These are phyloP conservation scores for Cutaneotrichosporon sp. DNA, from an alignment of 1,284 basidiomycete species.

Conservation along the genomic window DNA sequence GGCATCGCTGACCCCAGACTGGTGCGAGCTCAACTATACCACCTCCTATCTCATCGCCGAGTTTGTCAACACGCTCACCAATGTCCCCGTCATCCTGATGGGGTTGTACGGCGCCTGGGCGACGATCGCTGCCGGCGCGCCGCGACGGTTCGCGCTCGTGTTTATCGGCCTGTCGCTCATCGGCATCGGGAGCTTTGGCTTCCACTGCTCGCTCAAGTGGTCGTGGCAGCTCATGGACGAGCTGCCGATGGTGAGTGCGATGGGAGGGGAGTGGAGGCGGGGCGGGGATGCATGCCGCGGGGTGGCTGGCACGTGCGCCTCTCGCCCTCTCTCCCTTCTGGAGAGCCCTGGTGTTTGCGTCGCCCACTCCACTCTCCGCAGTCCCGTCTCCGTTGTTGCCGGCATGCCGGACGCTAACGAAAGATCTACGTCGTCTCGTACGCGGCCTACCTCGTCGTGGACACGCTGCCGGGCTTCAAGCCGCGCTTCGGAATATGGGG, in stretches of 20 bases:
- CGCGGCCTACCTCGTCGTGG: slow-evolving; percentile 45
- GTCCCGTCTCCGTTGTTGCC: too few relatives aligned
- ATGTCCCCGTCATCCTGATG: slow-evolving; percentile 54
- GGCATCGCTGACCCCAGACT: slow-evolving; percentile 9
- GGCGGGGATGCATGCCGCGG: not conserved
- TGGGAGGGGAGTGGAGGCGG: not conserved
- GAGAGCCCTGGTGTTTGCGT: not conserved
- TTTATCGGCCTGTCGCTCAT: slow-evolving; percentile 50
- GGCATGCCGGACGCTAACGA: not conserved
- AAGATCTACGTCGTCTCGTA: slow-evolving; percentile 52
- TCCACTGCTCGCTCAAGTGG: slow-evolving; percentile 52
- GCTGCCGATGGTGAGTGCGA: slow-evolving; percentile 51
- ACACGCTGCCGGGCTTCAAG: slow-evolving; percentile 43
- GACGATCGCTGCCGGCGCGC: slow-evolving; percentile 31
- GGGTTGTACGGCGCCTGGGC: slow-evolving; percentile 51
- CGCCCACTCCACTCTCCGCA: not conserved
- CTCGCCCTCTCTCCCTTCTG: not conserved
- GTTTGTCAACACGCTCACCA: slow-evolving; percentile 55
- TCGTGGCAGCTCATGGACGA: slow-evolving; percentile 55
- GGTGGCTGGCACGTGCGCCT: not conserved
- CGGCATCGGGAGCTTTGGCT: slow-evolving; percentile 50
- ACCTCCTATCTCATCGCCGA: slow-evolving; percentile 53
- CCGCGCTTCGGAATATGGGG: slow-evolving; percentile 41
- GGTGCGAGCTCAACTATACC: slow-evolving; percentile 54
- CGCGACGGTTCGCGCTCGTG: slow-evolving; percentile 36